Evolutionary conservation across 2,329 filamentous ascomycete genomes (phyloP), one percentile per base, ranked within the genome.

Genomic region (Ascochyta pisi): DNA sequence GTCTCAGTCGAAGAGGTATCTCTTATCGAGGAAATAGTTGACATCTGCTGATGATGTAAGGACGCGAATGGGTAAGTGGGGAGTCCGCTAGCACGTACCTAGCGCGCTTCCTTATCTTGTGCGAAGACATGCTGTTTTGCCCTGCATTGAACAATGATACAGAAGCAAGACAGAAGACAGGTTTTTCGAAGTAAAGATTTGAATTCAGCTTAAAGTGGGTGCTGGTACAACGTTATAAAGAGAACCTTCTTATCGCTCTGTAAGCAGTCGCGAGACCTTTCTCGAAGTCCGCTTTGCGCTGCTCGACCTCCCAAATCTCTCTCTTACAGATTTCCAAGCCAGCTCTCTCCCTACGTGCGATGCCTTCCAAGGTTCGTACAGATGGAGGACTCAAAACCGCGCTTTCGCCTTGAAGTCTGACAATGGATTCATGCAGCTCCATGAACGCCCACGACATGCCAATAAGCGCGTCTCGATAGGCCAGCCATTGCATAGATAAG

Each of bases 361-460:
- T 64, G 0, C 46, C 43, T 13, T 47, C 26, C 16, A 65, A 34
- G 4, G 16, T 37, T 2, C 16, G 31, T 13, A 35, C 47, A 42
- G 35, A 59, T 4, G 0, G 3, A 4, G 43, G 10, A 22, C 39
- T 40, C 19, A 64, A 16, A 1, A 65, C 23, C 0, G 23, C 0
- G 3, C 38, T 9, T 3, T 54, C 33, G 7, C 16, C 26, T 4
- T 43, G 31, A 6, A 38, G 41, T 13, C n/a, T 39, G 10, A 58
- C 56, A 27, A 63, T 10, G 7, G 33, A 42, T 33, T 60, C 58
- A 27, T 67, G 65, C 10, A 61, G 9, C 40, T 71, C 58, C 51
- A 71, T 63, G 54, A 75, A 76, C 4, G 70, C 73, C 59, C 63
- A 71, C 6, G 71, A 55, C 66, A 77, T 62, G 8, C 74, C 73